A percentile compares a stretch with the other conserved stretches of the same genome.
phyloP scores from a whole-genome alignment of 1,284 basidiomycete genomes.

The Marasmius oreades region DNA sequence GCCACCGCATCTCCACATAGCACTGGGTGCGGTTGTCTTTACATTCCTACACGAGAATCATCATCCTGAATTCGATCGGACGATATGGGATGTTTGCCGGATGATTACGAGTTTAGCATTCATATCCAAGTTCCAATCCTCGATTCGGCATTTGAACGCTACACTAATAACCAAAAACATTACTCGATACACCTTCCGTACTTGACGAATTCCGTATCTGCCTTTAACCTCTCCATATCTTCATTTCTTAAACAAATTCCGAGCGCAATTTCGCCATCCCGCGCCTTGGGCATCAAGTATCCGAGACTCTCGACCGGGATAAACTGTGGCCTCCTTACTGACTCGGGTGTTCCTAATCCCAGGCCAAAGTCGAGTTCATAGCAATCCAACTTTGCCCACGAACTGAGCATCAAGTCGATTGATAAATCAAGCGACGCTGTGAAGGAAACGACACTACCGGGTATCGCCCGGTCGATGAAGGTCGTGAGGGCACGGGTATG shows the following conservation, averaged over 20 bases:
- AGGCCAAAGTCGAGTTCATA: conserved; percentile 24
- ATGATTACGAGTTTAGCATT: too few relatives aligned
- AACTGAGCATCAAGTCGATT: conserved; percentile 26
- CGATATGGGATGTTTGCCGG: too few relatives aligned
- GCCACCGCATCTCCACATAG: too few relatives aligned
- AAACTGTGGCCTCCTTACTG: conserved; percentile 24
- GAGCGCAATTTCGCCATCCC: conserved; percentile 22
- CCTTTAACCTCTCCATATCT: conserved; percentile 22
- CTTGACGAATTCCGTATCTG: conserved; percentile 18
- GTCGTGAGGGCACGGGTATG: conserved; percentile 22
- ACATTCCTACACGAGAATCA: too few relatives aligned
- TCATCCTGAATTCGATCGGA: too few relatives aligned
- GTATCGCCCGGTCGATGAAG: conserved; percentile 14
- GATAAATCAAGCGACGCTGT: conserved; percentile 19
- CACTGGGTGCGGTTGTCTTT: too few relatives aligned
- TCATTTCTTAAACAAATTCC: conserved; percentile 24
- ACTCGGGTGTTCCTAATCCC: conserved; percentile 22
- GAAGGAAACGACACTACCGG: conserved; percentile 17
- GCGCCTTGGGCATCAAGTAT: conserved; percentile 23
- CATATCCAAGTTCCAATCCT: too few relatives aligned
- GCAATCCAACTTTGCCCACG: conserved; percentile 19
- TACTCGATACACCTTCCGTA: conserved; percentile 7
- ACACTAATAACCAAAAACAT: neutral
- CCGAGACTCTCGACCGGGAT: conserved; percentile 23
- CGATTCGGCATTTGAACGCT: too few relatives aligned